Evolutionary conservation across 73 alveolate genomes (phyloP).

Genomic region (Symbiodinium pilosum): DNA sequence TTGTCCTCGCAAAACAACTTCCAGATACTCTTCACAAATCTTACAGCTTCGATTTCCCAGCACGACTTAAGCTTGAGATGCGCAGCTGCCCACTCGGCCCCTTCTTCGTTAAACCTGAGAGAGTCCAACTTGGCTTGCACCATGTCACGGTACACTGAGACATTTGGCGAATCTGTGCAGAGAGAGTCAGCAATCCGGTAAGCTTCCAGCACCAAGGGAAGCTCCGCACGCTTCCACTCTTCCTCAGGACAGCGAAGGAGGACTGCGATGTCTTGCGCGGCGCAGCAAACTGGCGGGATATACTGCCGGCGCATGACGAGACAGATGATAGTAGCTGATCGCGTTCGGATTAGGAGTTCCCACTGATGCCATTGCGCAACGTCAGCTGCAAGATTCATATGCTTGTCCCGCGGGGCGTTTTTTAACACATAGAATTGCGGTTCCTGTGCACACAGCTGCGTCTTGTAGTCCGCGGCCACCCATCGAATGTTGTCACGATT

Average conservation of each 20-base stretch:
- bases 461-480: slow-evolving; percentile 90
- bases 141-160: slow-evolving; percentile 86
- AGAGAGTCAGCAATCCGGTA: slow-evolving; percentile 72
- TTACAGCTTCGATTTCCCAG: slow-evolving; percentile 82
- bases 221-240: slow-evolving; percentile 45
- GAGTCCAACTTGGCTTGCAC: slow-evolving; percentile 79
- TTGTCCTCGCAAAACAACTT: slow-evolving; percentile 72
- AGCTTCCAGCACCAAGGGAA: slow-evolving; percentile 37
- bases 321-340: slow-evolving; percentile 61
- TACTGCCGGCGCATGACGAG: slow-evolving; percentile 75
- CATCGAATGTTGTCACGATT: slow-evolving; percentile 76
- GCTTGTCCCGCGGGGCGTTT: slow-evolving; percentile 48
- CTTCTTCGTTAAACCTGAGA: slow-evolving; percentile 63
- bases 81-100: slow-evolving; percentile 41
- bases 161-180: slow-evolving; percentile 70
- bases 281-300: slow-evolving; percentile 54
- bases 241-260: slow-evolving; percentile 77
- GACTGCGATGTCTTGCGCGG: slow-evolving; percentile 78
- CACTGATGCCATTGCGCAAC: slow-evolving; percentile 86
- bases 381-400: slow-evolving; percentile 58
- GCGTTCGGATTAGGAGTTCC: slow-evolving; percentile 75
- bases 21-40: slow-evolving; percentile 79
- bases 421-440: slow-evolving; percentile 55
- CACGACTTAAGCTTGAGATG: slow-evolving; percentile 56
- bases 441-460: slow-evolving; percentile 48